phyloP scores from a whole-genome alignment of 352 stramenopile species.

The Hyphochytrium catenoides region DNA sequence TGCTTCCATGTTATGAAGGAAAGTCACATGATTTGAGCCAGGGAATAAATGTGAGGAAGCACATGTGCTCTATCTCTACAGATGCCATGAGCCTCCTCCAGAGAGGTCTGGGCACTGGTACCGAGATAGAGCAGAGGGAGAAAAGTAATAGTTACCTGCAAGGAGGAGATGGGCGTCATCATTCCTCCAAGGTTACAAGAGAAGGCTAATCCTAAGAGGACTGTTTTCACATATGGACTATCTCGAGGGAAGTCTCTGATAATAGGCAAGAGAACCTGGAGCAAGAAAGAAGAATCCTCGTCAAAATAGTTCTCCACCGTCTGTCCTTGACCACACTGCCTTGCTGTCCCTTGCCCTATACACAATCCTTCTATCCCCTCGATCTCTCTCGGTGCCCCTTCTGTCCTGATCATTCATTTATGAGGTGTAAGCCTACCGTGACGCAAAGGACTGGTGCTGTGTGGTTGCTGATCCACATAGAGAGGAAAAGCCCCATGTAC shows the following conservation, averaged over 20 bases:
- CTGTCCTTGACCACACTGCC: too few species aligned
- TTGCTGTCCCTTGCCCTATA: too few species aligned
- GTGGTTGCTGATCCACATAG: conserved; percentile 81
- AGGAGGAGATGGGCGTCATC: conserved; percentile 75
- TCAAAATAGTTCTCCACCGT: conserved; percentile 1
- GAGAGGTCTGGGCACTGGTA: too few species aligned
- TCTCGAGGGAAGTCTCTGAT: conserved; percentile 57
- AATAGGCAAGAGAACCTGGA: conserved; percentile 44
- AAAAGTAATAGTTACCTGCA: conserved; percentile 30
- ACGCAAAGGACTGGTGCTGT: conserved; percentile 73
- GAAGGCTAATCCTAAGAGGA: conserved; percentile 73
- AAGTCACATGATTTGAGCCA: background rate
- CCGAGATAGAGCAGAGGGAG: too few species aligned
- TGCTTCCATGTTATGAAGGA: background rate
- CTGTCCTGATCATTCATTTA: too few species aligned
- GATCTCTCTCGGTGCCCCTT: too few species aligned
- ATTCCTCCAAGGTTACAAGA: conserved; percentile 75
- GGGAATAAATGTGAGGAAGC: too few species aligned
- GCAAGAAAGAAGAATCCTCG: background rate
- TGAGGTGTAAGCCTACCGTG: conserved; percentile 19
- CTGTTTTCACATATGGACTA: conserved; percentile 61
- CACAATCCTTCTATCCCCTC: too few species aligned
- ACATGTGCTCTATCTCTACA: background rate
- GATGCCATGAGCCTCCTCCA: too few species aligned
- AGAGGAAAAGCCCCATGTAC: conserved; percentile 72